phyloP scores from a whole-genome alignment of 2,329 filamentous ascomycete species.

The Mollisiaceae sp. region DNA sequence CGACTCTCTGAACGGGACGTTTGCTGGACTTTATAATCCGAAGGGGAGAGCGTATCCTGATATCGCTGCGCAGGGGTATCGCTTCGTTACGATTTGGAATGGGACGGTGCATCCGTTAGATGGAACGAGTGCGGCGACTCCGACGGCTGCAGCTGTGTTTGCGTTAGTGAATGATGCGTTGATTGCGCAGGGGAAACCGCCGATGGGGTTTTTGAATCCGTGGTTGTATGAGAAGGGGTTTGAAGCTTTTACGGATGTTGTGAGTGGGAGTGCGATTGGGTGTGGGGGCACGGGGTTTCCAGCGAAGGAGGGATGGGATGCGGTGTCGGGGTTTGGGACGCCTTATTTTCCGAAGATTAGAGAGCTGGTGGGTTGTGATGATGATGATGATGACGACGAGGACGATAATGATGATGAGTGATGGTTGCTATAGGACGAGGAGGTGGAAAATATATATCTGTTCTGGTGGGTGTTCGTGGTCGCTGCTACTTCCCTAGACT shows the following conservation, averaged over 20 bases:
- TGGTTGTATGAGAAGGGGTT: conserved; percentile 45
- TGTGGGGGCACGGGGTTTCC: conserved; percentile 42
- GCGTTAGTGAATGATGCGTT: conserved; percentile 66
- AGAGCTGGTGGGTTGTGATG: neutral
- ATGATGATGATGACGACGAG: too few species aligned
- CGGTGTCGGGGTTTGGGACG: conserved; percentile 45
- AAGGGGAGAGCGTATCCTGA: conserved; percentile 56
- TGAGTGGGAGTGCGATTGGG: conserved; percentile 43
- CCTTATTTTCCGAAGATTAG: conserved; percentile 48
- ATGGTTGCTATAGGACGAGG: neutral
- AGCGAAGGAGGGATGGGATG: conserved; percentile 42
- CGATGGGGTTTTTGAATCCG: conserved; percentile 49
- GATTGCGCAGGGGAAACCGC: conserved; percentile 52
- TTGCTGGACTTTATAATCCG: conserved; percentile 52
- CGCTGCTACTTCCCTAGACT: too few species aligned
- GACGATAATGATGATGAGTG: neutral
- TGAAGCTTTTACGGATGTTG: conserved; percentile 47
- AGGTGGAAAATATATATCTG: neutral
- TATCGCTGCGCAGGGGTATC: conserved; percentile 60
- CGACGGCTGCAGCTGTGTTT: conserved; percentile 61
- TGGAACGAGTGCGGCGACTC: conserved; percentile 59
- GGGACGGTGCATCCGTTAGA: conserved; percentile 45
- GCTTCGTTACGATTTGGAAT: conserved; percentile 51
- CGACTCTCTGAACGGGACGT: conserved; percentile 46
- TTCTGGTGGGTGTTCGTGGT: too few species aligned